Conservation (phyloP, 495 filamentous ascomycete genomes). For the Bathelium albidoporum region DNA sequence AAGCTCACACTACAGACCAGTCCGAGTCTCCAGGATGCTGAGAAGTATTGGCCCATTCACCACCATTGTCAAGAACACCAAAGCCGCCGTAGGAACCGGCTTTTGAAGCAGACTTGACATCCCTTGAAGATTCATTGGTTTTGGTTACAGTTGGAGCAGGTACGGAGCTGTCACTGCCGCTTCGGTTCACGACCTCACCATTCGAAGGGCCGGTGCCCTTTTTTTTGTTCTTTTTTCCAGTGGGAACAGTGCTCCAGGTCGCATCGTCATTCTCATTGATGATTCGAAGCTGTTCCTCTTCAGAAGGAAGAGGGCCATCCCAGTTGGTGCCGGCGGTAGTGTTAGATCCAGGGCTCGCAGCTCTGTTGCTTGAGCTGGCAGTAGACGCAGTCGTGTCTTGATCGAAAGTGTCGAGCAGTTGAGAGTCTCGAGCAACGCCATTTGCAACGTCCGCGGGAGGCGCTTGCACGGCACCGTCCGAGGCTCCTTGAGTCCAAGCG, state of each 20-base stretch:
- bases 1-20: slow-evolving; percentile 38
- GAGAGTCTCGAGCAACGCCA: slow-evolving; percentile 28
- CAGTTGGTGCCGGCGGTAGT: slow-evolving; percentile 38
- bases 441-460: slow-evolving; percentile 18
- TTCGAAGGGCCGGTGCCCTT: not conserved
- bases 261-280: slow-evolving; percentile 34
- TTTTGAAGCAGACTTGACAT: slow-evolving; percentile 20
- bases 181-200: not conserved
- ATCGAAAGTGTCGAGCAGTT: slow-evolving; percentile 71
- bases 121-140: slow-evolving; percentile 36
- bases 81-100: not conserved
- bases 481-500: slow-evolving; percentile 44
- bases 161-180: not conserved
- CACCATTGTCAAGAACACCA: slow-evolving; percentile 1
- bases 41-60: slow-evolving; percentile 32
- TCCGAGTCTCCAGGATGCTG: slow-evolving; percentile 49
- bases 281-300: slow-evolving; percentile 64
- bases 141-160: slow-evolving; percentile 42
- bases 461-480: slow-evolving; percentile 28
- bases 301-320: slow-evolving; percentile 34
- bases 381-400: slow-evolving; percentile 30
- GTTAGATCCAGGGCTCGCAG: slow-evolving; percentile 23
- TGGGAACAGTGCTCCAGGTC: slow-evolving; percentile 57
- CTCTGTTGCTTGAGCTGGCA: slow-evolving; percentile 26
- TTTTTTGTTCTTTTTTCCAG: slow-evolving; percentile 2